Conservation (phyloP, 2,329 filamentous ascomycete genomes). For the Clarireedia sp. region DNA sequence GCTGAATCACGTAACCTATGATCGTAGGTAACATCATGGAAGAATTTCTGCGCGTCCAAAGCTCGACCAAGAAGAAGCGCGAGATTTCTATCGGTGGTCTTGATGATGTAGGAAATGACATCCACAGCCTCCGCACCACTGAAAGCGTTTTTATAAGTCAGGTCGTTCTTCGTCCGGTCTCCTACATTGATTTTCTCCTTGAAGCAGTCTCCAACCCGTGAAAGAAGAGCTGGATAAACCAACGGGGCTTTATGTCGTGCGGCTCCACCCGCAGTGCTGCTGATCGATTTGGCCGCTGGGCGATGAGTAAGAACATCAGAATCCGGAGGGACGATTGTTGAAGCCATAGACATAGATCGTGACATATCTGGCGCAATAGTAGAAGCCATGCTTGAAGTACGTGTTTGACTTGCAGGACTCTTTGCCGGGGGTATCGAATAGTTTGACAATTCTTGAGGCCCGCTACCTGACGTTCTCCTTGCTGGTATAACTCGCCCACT, state of each 20-base stretch:
- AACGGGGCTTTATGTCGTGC: conserved; percentile 57
- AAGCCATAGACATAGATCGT: conserved; percentile 89
- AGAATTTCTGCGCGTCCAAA: conserved; percentile 95
- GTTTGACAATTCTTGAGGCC: conserved; percentile 22
- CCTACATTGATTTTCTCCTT: conserved; percentile 77
- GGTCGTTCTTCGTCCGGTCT: conserved; percentile 90
- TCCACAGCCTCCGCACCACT: conserved; percentile 94
- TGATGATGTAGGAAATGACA: conserved; percentile 90
- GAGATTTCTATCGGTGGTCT: conserved; percentile 91
- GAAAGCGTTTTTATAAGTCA: conserved; percentile 96
- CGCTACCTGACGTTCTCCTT: conserved; percentile 40
- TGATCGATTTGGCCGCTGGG: conserved; percentile 41
- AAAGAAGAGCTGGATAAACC: conserved; percentile 88
- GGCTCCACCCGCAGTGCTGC: conserved; percentile 22
- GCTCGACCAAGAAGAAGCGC: conserved; percentile 85
- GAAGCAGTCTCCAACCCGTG: conserved; percentile 89
- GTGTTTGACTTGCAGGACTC: conserved; percentile 41
- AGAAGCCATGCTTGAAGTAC: conserved; percentile 53
- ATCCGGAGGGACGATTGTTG: conserved; percentile 62
- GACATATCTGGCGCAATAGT: conserved; percentile 35
- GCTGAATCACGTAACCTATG: conserved; percentile 91
- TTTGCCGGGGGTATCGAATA: conserved; percentile 23
- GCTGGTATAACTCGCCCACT: conserved; percentile 86
- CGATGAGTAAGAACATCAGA: conserved; percentile 41
- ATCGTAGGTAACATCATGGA: conserved; percentile 98